These are phyloP conservation scores for Leccinum ponderosum DNA, from an alignment of 1,284 basidiomycete genomes.

Conservation along the genomic window DNA sequence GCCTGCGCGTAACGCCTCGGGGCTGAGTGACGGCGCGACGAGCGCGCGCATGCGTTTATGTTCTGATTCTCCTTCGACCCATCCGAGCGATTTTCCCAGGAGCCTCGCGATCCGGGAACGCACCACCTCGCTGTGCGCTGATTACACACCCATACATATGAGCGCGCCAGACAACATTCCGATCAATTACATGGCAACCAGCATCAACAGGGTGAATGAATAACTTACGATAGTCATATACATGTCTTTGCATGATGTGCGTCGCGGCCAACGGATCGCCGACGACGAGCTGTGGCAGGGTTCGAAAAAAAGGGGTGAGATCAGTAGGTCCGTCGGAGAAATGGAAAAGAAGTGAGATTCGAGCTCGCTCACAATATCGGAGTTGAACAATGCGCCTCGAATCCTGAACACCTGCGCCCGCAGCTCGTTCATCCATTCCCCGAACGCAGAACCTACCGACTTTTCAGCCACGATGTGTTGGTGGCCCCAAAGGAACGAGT, in stretches of 20 bases:
- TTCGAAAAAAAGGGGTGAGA: background rate
- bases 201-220: no score
- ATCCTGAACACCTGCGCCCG: constrained; percentile 7
- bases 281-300: constrained; percentile 5
- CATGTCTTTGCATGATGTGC: constrained; percentile 9
- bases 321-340: background rate
- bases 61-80: constrained; percentile 11
- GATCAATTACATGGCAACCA: background rate
- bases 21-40: constrained; percentile 5
- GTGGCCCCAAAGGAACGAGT: constrained; percentile 10
- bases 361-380: constrained; percentile 5
- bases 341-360: background rate
- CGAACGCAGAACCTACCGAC: constrained; percentile 6
- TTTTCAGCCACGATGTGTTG: constrained; percentile 5
- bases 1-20: constrained; percentile 6
- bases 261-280: constrained; percentile 10
- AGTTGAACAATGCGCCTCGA: constrained; percentile 6
- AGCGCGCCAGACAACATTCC: background rate
- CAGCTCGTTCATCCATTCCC: constrained; percentile 7
- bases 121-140: constrained; percentile 1
- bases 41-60: constrained; percentile 11
- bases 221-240: constrained; percentile 11
- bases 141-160: no score
- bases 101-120: constrained; percentile 6
- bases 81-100: constrained; percentile 7